Evolutionary conservation across 129 eudicot genomes (phyloP).

Genomic region (Cynara cardunculus): DNA sequence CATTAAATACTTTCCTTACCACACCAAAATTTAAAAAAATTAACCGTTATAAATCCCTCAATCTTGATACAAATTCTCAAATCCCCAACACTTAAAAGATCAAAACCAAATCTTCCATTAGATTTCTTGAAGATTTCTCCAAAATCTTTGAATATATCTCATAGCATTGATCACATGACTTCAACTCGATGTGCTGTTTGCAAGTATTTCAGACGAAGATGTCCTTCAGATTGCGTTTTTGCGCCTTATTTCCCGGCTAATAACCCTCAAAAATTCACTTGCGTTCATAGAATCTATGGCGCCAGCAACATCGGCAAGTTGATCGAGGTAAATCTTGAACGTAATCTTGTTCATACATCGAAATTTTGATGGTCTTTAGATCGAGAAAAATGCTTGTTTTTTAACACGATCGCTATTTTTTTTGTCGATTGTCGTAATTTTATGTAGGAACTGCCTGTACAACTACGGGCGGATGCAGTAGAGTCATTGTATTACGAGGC

Average conservation of each 20-base stretch:
- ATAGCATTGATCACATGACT: conserved; percentile 10
- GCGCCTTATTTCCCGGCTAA: conserved; percentile 37
- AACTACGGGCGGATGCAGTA: conserved; percentile 23
- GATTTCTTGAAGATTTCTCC: conserved; percentile 16
- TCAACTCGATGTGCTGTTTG: conserved; percentile 44
- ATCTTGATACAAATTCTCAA: background rate
- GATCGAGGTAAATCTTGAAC: conserved; percentile 34
- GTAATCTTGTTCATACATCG: background rate
- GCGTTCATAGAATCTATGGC: conserved; percentile 43
- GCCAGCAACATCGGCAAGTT: conserved; percentile 41
- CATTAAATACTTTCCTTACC: conserved; percentile 11
- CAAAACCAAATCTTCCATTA: conserved; percentile 7
- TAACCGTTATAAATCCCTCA: conserved; percentile 25
- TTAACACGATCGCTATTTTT: no score
- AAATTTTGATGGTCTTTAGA: background rate
- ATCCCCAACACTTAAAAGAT: background rate
- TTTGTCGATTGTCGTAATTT: background rate
- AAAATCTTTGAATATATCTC: background rate
- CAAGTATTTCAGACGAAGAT: conserved; percentile 47
- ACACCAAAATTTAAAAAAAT: background rate
- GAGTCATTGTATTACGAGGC: conserved; percentile 44
- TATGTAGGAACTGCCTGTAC: conserved; percentile 30
- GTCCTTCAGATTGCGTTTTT: conserved; percentile 42
- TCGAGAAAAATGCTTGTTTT: background rate
- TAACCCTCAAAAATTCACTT: conserved; percentile 40